A percentile compares a stretch with the other conserved stretches of the same genome.
These are phyloP conservation scores for Termitomyces sp. DNA, from an alignment of 768 basidiomycete genomes.

Conservation along the genomic window DNA sequence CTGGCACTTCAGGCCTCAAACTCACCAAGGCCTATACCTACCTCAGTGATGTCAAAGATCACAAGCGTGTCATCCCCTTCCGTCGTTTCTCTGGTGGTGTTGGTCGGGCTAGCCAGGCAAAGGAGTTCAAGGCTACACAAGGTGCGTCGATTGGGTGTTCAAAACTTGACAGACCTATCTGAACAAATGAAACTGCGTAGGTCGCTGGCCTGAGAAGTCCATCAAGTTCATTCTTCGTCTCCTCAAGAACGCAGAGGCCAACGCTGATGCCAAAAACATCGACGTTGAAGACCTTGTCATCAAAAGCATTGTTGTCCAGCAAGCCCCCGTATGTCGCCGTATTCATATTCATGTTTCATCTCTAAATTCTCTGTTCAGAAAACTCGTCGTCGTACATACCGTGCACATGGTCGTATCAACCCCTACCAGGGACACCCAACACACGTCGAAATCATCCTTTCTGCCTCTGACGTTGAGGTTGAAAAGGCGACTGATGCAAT, in stretches of 20 bases:
- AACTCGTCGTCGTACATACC: conserved; percentile 99
- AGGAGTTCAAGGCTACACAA: conserved; percentile 95
- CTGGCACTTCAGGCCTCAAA: conserved; percentile 64
- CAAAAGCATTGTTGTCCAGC: conserved; percentile 97
- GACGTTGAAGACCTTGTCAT: conserved; percentile 89
- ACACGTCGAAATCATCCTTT: conserved; percentile 93
- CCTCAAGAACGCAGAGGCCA: conserved; percentile 98
- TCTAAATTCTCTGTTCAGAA: conserved; percentile 46
- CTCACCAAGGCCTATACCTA: conserved; percentile 93
- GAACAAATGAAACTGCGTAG: conserved; percentile 32
- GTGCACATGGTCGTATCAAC: conserved; percentile 96
- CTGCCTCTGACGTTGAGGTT: conserved; percentile 74
- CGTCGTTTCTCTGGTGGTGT: conserved; percentile 93
- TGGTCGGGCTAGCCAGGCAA: conserved; percentile 90
- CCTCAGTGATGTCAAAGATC: conserved; percentile 90
- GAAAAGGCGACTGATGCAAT: conserved; percentile 89
- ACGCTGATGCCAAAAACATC: conserved; percentile 96
- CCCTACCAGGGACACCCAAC: conserved; percentile 98
- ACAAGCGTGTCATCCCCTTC: conserved; percentile 97
- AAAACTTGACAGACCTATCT: not conserved
- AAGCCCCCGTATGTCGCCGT: conserved; percentile 81
- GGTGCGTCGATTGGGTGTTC: conserved; percentile 46
- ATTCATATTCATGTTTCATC: not conserved
- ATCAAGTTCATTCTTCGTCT: conserved; percentile 92
- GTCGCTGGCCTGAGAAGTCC: conserved; percentile 99